A percentile compares a stretch with the other conserved stretches of the same genome.
Evolutionary conservation across 495 filamentous ascomycete species (phyloP).

Genomic region (Tuber indicum): DNA sequence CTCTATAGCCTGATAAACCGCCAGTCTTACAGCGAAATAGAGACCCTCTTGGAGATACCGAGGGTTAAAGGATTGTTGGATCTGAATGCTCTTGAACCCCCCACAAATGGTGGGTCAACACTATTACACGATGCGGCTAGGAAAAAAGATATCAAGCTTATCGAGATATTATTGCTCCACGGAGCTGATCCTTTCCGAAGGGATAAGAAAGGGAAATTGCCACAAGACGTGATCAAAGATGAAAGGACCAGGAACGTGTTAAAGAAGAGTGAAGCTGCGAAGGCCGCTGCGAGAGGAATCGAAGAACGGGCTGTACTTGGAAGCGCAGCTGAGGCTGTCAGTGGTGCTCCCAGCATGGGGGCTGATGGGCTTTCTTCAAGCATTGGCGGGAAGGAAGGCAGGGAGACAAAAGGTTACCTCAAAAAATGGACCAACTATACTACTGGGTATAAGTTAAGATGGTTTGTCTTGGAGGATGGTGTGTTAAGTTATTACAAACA

Average conservation of each 20-base stretch:
- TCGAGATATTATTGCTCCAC: slow-evolving; percentile 82
- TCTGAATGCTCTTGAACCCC: slow-evolving; percentile 81
- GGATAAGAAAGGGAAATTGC: slow-evolving; percentile 89
- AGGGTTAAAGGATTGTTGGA: slow-evolving; percentile 78
- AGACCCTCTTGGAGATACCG: slow-evolving; percentile 71
- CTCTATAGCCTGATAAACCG: slow-evolving; percentile 68
- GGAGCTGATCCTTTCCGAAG: slow-evolving; percentile 96
- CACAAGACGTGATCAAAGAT: slow-evolving; percentile 96
- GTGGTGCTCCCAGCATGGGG: slow-evolving; percentile 50
- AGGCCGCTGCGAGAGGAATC: slow-evolving; percentile 86
- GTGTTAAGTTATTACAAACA: slow-evolving; percentile 99
- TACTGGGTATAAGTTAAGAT: slow-evolving; percentile 87
- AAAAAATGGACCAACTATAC: slow-evolving; percentile 99
- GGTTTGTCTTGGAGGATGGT: slow-evolving; percentile 97
- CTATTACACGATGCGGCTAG: slow-evolving; percentile 89
- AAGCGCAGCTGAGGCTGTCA: slow-evolving; percentile 50
- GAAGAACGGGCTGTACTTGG: slow-evolving; percentile 95
- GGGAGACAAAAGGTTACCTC: slow-evolving; percentile 96
- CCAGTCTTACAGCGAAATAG: slow-evolving; percentile 67
- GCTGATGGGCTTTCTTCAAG: slow-evolving; percentile 48
- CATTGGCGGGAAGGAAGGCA: slow-evolving; percentile 71
- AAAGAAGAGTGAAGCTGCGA: slow-evolving; percentile 89
- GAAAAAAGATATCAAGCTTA: slow-evolving; percentile 72
- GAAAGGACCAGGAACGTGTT: slow-evolving; percentile 77
- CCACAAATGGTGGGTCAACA: slow-evolving; percentile 73